Evolutionary conservation across 345 rosid genomes (phyloP).

Genomic region (Sonneratia caseolaris): DNA sequence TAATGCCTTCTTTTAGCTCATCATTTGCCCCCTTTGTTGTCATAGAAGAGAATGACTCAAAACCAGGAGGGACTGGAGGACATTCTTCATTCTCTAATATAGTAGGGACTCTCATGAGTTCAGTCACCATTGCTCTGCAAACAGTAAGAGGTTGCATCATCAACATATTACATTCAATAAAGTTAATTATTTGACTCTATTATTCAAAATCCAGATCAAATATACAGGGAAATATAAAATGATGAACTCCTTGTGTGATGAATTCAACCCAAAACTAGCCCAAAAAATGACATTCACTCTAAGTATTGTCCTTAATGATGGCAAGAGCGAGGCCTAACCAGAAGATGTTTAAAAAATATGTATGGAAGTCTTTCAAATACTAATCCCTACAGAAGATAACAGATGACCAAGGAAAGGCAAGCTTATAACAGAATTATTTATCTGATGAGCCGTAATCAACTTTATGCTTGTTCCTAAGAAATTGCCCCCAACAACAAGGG

Average conservation of each 20-base stretch:
- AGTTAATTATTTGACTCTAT: background rate
- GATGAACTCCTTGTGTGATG: background rate
- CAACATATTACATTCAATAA: background rate
- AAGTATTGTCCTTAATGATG: background rate
- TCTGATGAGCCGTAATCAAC: background rate
- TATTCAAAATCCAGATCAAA: background rate
- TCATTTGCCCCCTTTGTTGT: conserved; percentile 39
- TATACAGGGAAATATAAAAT: background rate
- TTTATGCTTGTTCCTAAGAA: background rate
- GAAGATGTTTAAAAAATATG: background rate
- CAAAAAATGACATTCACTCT: background rate
- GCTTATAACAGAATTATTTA: background rate
- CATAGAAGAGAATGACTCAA: conserved; percentile 66
- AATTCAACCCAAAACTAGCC: background rate
- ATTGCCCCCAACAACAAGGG: background rate
- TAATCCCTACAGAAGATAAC: background rate
- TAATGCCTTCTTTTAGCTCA: conserved; percentile 15
- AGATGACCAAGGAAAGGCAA: background rate
- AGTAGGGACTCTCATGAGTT: conserved; percentile 63
- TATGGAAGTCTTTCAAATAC: background rate
- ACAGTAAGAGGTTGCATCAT: background rate
- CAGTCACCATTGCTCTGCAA: conserved; percentile 64
- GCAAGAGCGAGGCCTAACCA: background rate
- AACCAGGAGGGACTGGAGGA: conserved; percentile 91
- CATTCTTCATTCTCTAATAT: conserved; percentile 80